Base-by-base conservation (phyloP, 805 yeast species). In the Brettanomyces custersianus region DNA sequence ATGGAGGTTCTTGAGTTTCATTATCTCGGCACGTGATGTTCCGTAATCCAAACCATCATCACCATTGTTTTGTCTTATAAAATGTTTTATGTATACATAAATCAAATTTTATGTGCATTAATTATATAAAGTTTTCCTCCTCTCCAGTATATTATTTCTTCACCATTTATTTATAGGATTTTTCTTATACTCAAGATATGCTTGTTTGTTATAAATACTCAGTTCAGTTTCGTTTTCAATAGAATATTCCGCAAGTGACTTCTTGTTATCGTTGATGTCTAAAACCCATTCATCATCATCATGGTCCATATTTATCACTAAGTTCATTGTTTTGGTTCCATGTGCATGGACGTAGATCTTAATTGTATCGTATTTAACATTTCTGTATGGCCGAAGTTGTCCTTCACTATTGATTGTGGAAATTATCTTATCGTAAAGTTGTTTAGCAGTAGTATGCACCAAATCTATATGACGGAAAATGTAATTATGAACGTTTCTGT, bases 341-440 rank as follows among this genome's bases (percentile, higher is more conserved):
- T 90, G 97, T 0, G 98, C 97, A 53, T 86, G 87, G 20, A 95
- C 82, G 60, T 92, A 92, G 5, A 92, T 70, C 57, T 92, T 92
- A 38, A 90, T 55, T 0, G 88, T 66, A 52, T 90, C 83, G 43
- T 76, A 82, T 0, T 60, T 65, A 8, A 84, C 83, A 41, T 70
- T 82, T 51, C 96, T 69, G 57, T 77, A 88, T 2, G 97, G 95
- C 49, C 96, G 69, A 40, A 78, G 72, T 0, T 74, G 76, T 5
- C 92, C 86, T 4, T 80, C 70, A 1, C 52, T 52, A n/a, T 61
- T 56, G 33, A 74, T 68, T 9, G 58, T 54, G 4, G 67, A 46
- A 29, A 63, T 47, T 8, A 80, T 63, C 40, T 62, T 64, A 15
- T 72, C 76, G 24, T 80, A 66, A 16, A 92, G 62, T 45, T 76